Conservation (phyloP, 495 filamentous ascomycete species). For the Hypoxylon subgilvum region DNA sequence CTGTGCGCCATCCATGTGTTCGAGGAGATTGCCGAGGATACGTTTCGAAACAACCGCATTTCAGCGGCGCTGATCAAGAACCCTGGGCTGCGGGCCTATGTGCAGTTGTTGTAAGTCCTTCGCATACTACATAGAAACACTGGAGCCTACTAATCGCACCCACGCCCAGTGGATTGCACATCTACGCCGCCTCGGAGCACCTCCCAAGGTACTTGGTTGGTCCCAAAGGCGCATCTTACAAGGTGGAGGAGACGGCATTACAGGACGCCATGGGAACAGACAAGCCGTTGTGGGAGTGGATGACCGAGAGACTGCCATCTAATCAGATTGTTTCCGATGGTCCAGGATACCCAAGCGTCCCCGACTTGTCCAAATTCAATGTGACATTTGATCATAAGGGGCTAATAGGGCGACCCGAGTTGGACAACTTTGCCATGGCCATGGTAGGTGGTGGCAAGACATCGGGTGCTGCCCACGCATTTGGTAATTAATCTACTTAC, state of each 20-base stretch:
- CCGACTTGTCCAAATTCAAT: background rate
- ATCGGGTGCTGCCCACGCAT: conserved; percentile 32
- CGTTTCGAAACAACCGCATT: conserved; percentile 2
- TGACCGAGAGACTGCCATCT: conserved; percentile 1
- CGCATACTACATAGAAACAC: background rate
- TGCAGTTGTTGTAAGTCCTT: conserved; percentile 26
- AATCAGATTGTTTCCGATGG: background rate
- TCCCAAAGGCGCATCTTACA: conserved; percentile 28
- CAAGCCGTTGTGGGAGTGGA: conserved; percentile 19
- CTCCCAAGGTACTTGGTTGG: conserved; percentile 34
- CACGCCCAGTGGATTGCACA: conserved; percentile 26
- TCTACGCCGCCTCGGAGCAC: conserved; percentile 39
- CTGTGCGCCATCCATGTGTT: background rate
- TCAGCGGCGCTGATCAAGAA: conserved; percentile 37
- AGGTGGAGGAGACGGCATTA: conserved; percentile 31
- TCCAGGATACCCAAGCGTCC: background rate
- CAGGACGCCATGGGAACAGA: conserved; percentile 37
- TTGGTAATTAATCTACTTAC: no score
- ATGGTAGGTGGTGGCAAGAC: conserved; percentile 41
- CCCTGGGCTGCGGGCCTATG: conserved; percentile 37
- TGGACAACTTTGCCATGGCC: conserved; percentile 31
- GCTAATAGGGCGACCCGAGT: conserved; percentile 30
- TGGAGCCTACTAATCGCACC: no score
- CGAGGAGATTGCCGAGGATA: background rate
- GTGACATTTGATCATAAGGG: no score